A percentile compares a stretch with the other conserved stretches of the same genome.
Evolutionary conservation across 2,329 filamentous ascomycete species (phyloP).

Genomic region (Blumeriella jaapii): DNA sequence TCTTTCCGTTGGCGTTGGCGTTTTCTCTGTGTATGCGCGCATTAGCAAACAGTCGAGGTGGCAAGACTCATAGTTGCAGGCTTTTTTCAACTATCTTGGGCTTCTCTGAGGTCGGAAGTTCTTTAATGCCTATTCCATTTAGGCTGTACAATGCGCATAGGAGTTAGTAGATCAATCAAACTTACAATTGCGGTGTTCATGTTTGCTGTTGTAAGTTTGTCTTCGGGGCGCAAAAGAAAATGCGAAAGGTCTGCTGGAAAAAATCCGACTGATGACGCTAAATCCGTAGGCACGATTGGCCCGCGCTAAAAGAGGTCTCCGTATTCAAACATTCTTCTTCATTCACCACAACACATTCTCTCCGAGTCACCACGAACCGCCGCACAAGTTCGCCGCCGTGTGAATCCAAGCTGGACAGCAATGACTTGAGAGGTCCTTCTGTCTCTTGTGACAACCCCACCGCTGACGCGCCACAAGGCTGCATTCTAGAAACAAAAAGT

Average conservation of each 20-base stretch:
- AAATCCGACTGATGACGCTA: slow-evolving; percentile 7
- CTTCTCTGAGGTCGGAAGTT: no score
- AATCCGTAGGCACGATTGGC: slow-evolving; percentile 1
- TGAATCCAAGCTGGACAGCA: slow-evolving; percentile 2
- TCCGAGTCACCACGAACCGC: no score
- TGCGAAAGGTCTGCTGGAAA: slow-evolving; percentile 11
- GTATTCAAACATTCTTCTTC: no score
- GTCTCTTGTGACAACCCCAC: slow-evolving; percentile 18
- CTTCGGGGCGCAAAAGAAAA: slow-evolving; percentile 2
- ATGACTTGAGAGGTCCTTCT: slow-evolving; percentile 24
- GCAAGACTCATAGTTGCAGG: no score
- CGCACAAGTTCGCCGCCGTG: no score
- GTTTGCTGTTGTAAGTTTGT: slow-evolving; percentile 8
- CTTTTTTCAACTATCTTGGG: no score
- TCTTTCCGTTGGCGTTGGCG: slow-evolving; percentile 71
- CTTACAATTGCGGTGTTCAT: slow-evolving; percentile 23
- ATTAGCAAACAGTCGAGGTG: no score
- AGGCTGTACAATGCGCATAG: no score
- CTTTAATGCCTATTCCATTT: no score
- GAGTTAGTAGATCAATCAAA: neutral
- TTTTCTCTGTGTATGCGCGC: no score
- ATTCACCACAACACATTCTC: neutral
- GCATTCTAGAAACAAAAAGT: slow-evolving; percentile 15
- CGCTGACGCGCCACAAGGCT: slow-evolving; percentile 25
- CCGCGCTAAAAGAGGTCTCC: slow-evolving; percentile 17